Evolutionary conservation across 176 grass and related monocot species (phyloP).

Genomic region (Eragrostis curvula): DNA sequence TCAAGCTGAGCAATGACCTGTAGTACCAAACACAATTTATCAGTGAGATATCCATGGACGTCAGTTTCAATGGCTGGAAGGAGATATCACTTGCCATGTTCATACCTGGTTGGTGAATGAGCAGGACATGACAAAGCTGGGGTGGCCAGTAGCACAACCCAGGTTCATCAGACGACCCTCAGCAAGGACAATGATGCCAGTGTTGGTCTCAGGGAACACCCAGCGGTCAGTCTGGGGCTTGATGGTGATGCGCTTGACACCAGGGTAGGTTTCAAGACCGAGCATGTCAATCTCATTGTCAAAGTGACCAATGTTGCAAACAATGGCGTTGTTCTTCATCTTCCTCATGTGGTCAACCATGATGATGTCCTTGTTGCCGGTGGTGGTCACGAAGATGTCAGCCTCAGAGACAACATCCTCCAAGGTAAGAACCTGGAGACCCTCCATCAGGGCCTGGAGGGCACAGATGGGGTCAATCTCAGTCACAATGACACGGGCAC

Average conservation of each 20-base stretch:
- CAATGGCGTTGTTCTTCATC: slow-evolving; percentile 99
- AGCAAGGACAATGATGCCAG: slow-evolving; percentile 87
- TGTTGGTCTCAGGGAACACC: slow-evolving; percentile 91
- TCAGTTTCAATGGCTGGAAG: too few relatives aligned
- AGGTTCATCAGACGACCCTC: slow-evolving; percentile 98
- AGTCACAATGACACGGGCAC: slow-evolving; percentile 91
- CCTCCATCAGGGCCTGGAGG: slow-evolving; percentile 96
- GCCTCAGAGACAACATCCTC: slow-evolving; percentile 76
- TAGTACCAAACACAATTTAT: slow-evolving; percentile 4
- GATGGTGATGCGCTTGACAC: slow-evolving; percentile 93
- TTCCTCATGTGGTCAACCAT: slow-evolving; percentile 99
- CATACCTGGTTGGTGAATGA: slow-evolving; percentile 97
- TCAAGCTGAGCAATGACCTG: slow-evolving; percentile 97
- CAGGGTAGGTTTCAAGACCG: slow-evolving; percentile 81
- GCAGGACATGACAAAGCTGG: slow-evolving; percentile 99
- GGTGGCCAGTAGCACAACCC: slow-evolving; percentile 91
- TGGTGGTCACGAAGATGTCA: slow-evolving; percentile 95
- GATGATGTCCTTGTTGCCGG: slow-evolving; percentile 97
- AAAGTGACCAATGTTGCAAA: slow-evolving; percentile 98
- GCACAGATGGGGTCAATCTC: slow-evolving; percentile 99
- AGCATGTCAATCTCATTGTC: slow-evolving; percentile 98
- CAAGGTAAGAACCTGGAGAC: slow-evolving; percentile 79
- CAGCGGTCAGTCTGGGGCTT: slow-evolving; percentile 99
- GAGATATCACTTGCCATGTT: not conserved
- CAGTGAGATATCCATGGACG: not conserved